Evolutionary conservation across 352 stramenopile species (phyloP), one percentile per base, ranked within the genome.

Genomic region (Globisporangium heterothallicum): DNA sequence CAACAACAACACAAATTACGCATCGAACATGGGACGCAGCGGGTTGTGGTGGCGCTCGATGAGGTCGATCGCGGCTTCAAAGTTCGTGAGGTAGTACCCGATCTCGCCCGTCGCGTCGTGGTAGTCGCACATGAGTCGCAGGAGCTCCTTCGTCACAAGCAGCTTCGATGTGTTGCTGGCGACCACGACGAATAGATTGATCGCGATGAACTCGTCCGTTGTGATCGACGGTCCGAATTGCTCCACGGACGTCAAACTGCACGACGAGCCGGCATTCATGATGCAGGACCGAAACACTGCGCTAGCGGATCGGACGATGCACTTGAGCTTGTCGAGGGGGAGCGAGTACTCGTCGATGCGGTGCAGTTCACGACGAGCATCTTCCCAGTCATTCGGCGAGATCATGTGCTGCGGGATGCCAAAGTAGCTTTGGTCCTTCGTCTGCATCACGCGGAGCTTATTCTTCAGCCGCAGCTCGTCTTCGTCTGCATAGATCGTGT

Each of bases 51-150:
- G 73, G 21, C 67, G 68, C 18, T 77, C 61, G 26, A 87, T 62
- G 53, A 84, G 61, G 32, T 82, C 68, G 32, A 87, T 71, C n/a
- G 68, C 73, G 22, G 78, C 73, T 40, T 85, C 73, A 43, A 84
- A 87, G 44, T 72, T 87, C 40, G 76, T 83, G 18, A 85, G 73
- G 51, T 87, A 87, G 61, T 84, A 88, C 42, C 76, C 76, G 26
- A 88, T 73, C 59, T 88, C 75, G 48, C 76, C 76, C 36, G 66
- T 77, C 27, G 74, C 70, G 36, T 88, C 73, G 56, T 82, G 57
- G 25, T 64, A 53, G 55, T 85, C 76, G 43, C 71, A 84, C 64
- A 78, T 76, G 29, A 78, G 58, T 14, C 66, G 58, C 21, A 88
- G 49, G 51, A 85, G 62, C 50, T 84, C 65, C 41, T 74, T 70